phyloP scores from a whole-genome alignment of 1,139 yeast species.

The Candida sanyaensis region DNA sequence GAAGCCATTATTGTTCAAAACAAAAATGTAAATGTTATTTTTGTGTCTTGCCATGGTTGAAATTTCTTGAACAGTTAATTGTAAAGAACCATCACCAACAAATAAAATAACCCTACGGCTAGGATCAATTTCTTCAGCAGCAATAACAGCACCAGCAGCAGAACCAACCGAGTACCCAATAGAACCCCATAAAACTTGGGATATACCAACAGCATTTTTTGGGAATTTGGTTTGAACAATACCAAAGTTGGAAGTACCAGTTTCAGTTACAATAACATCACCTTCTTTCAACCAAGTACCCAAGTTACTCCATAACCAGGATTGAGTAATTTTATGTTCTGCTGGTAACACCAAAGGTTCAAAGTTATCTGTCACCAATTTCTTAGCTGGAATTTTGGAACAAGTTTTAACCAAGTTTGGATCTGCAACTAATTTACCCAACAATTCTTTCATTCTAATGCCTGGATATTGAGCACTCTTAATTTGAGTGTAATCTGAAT shows the following conservation, averaged over 20 bases:
- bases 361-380: slow-evolving; percentile 34
- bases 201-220: slow-evolving; percentile 68
- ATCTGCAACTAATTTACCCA: slow-evolving; percentile 14
- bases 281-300: slow-evolving; percentile 76
- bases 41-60: slow-evolving; percentile 83
- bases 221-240: slow-evolving; percentile 81
- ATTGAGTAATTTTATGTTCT: slow-evolving; percentile 54
- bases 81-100: slow-evolving; percentile 90
- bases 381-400: slow-evolving; percentile 47
- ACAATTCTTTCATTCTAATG: slow-evolving; percentile 68
- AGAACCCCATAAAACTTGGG: slow-evolving; percentile 90
- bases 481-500: slow-evolving; percentile 83
- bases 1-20: slow-evolving; percentile 84
- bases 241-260: slow-evolving; percentile 92
- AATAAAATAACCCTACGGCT: slow-evolving; percentile 74
- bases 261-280: slow-evolving; percentile 80
- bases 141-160: slow-evolving; percentile 81
- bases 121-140: slow-evolving; percentile 74
- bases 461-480: slow-evolving; percentile 76
- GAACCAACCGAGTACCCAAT: slow-evolving; percentile 90
- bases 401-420: slow-evolving; percentile 34
- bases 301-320: slow-evolving; percentile 80
- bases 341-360: slow-evolving; percentile 13
- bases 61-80: slow-evolving; percentile 84
- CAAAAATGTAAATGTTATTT: slow-evolving; percentile 77